Conservation (phyloP, 805 yeast genomes). For the Schwanniomyces occidentalis region DNA sequence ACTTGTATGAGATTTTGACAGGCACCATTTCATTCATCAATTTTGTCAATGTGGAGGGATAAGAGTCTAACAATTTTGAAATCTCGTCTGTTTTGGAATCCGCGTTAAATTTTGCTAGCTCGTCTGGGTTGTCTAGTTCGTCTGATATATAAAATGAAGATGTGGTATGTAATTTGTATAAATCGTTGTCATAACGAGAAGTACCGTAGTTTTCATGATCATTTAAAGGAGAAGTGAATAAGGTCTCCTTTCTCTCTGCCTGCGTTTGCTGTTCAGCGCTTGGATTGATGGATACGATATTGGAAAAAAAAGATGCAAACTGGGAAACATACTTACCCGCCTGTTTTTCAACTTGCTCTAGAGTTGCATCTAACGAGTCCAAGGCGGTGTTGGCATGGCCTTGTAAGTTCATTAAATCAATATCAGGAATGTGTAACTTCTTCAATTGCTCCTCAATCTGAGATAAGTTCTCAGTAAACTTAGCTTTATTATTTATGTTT, state of each 20-base stretch:
- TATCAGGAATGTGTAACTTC: conserved; percentile 17
- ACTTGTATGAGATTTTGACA: conserved; percentile 50
- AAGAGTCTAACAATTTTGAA: conserved; percentile 44
- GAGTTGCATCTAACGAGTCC: conserved; percentile 67
- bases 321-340: conserved; percentile 62
- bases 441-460: conserved; percentile 30
- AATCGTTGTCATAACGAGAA: conserved; percentile 39
- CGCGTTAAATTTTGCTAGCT: conserved; percentile 36
- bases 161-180: conserved; percentile 39
- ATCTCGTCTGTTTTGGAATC: conserved; percentile 53
- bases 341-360: conserved; percentile 70
- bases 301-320: conserved; percentile 56
- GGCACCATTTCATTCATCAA: conserved; percentile 72
- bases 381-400: conserved; percentile 53
- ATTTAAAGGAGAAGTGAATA: conserved; percentile 18
- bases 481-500: conserved; percentile 21
- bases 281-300: conserved; percentile 29
- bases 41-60: conserved; percentile 49
- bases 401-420: conserved; percentile 25
- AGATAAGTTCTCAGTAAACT: conserved; percentile 21
- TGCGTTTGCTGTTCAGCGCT: conserved; percentile 12
- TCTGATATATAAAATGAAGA: conserved; percentile 18
- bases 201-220: conserved; percentile 33
- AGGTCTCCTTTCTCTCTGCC: conserved; percentile 16
- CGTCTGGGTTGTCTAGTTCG: conserved; percentile 14